Evolutionary conservation across 164 flowering plant genomes (phyloP).

Genomic region (Berberis vulgaris): DNA sequence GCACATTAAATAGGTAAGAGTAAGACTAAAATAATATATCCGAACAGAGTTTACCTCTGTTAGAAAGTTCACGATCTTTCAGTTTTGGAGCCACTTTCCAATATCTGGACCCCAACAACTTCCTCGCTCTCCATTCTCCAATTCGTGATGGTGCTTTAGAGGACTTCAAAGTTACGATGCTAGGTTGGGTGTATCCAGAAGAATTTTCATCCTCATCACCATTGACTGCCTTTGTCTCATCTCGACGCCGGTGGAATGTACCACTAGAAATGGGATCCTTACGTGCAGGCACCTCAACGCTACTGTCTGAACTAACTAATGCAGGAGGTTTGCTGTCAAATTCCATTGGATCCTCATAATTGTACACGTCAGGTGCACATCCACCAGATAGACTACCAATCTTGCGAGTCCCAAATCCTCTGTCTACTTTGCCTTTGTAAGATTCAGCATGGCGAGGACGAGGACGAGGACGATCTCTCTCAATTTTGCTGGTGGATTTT

Average conservation of each 20-base stretch:
- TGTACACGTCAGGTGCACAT: slow-evolving; percentile 19
- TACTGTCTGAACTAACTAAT: slow-evolving; percentile 45
- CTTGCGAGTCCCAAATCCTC: slow-evolving; percentile 16
- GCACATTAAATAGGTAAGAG: no score
- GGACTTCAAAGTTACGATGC: slow-evolving; percentile 32
- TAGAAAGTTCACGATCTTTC: slow-evolving; percentile 39
- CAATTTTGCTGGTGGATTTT: slow-evolving; percentile 18
- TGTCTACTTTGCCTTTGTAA: slow-evolving; percentile 18
- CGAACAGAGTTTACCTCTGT: slow-evolving; percentile 33
- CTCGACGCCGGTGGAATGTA: slow-evolving; percentile 27
- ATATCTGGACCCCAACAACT: slow-evolving; percentile 53
- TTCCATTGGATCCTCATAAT: slow-evolving; percentile 24
- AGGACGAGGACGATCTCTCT: slow-evolving; percentile 13
- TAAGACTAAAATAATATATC: no score
- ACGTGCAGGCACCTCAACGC: slow-evolving; percentile 29
- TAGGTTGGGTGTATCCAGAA: slow-evolving; percentile 63
- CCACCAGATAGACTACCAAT: slow-evolving; percentile 15
- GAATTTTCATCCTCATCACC: slow-evolving; percentile 96
- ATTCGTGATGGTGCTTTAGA: slow-evolving; percentile 36
- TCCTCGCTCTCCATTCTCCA: slow-evolving; percentile 58
- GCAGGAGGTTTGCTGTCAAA: slow-evolving; percentile 39
- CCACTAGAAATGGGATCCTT: slow-evolving; percentile 26
- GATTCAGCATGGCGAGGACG: slow-evolving; percentile 10
- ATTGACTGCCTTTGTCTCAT: slow-evolving; percentile 53
- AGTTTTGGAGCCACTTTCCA: slow-evolving; percentile 49